Evolutionary conservation across 164 flowering plant genomes (phyloP), one percentile per base, ranked within the genome.

Genomic region (Annona squamosa): DNA sequence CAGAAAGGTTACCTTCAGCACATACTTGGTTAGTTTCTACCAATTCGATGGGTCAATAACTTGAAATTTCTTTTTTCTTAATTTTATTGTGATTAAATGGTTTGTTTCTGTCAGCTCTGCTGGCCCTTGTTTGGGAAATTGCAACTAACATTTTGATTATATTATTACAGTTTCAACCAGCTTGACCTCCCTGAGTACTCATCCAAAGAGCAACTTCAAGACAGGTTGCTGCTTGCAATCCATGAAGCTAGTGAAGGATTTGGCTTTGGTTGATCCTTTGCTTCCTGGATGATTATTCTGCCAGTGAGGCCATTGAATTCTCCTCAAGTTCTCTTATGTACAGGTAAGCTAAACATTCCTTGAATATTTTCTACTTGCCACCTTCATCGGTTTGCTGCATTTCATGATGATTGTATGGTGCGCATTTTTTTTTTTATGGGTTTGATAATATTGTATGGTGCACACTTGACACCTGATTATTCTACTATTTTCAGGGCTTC

Each of bases 241-340:
- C 99, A 95, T 75, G 99, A 95, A 84, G 99, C 89, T 45, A 95
- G 94, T 73, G 99, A 95, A 85, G 99, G 99, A 42, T 95, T 95
- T 84, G 99, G 98, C 48, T 95, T 95, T 79, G 99, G 98, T 78
- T 94, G 75, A 79, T 26, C 37, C 42, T 43, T 3, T 56, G 74
- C 73, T 52, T 69, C 41, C 65, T 70, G 4, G 4, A 65, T 6
- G 61, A 48, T 63, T 52, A 46, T 41, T 3, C 74, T 70, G 48
- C 76, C 72, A 6, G 73, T 47, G 46, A 43, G 26, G 52, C 70
- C 70, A 48, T 72, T 77, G 63, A 45, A 66, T 71, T 62, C 63
- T 62, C 48, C 67, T 72, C 61, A 41, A 47, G 64, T 77, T 76
- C 64, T 77, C 74, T 26, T 26, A 66, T 84, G 86, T 83, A 85